Evolutionary conservation across 2,329 filamentous ascomycete genomes (phyloP).

Genomic region (Fusarium albidum): DNA sequence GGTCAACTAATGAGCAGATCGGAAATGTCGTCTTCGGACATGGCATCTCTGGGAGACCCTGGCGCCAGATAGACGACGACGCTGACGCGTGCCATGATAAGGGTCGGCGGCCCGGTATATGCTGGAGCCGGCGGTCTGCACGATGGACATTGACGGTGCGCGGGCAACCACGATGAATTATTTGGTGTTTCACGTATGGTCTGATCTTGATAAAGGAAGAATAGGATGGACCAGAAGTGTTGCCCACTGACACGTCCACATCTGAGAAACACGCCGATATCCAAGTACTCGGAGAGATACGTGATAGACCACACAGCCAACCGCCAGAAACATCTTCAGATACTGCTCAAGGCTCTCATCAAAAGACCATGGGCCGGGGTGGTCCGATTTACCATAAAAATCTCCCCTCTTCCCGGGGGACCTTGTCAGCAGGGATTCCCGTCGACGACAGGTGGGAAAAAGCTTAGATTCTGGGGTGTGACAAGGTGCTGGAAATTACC

Average conservation of each 20-base stretch:
- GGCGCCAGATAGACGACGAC: slow-evolving; percentile 48
- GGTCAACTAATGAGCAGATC: slow-evolving; percentile 24
- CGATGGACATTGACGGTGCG: slow-evolving; percentile 61
- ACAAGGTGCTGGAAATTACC: slow-evolving; percentile 11
- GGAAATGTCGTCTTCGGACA: slow-evolving; percentile 19
- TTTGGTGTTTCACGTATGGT: too few species aligned
- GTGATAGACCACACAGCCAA: too few species aligned
- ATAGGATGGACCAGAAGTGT: too few species aligned
- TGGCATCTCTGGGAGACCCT: slow-evolving; percentile 47
- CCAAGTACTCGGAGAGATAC: too few species aligned
- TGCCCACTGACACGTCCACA: too few species aligned
- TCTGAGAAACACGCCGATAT: too few species aligned
- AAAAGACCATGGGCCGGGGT: slow-evolving; percentile 59
- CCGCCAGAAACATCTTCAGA: too few species aligned
- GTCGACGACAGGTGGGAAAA: neutral
- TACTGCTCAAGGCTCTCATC: too few species aligned
- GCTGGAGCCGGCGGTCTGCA: slow-evolving; percentile 56
- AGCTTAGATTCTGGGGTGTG: neutral
- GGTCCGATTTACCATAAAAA: slow-evolving; percentile 67
- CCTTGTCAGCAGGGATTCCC: slow-evolving; percentile 2
- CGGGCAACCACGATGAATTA: too few species aligned
- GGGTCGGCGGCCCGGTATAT: slow-evolving; percentile 57
- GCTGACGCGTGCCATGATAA: slow-evolving; percentile 37
- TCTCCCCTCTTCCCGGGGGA: slow-evolving; percentile 54
- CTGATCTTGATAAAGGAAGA: too few species aligned